These are phyloP conservation scores for Candida albicans DNA, from an alignment of 1,139 yeast genomes.

Conservation along the genomic window DNA sequence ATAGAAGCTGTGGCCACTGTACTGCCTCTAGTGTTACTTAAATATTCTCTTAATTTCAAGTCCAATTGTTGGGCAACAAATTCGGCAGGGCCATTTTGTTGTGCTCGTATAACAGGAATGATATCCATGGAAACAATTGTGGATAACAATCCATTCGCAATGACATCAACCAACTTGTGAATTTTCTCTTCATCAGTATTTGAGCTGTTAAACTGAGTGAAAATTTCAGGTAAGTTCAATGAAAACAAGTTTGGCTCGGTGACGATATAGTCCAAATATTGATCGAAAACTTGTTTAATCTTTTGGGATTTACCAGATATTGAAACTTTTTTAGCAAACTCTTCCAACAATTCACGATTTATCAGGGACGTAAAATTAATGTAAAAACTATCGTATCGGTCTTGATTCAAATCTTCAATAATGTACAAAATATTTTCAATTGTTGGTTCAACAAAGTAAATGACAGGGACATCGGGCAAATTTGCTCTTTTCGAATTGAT, in stretches of 20 bases:
- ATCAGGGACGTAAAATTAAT: conserved; percentile 85
- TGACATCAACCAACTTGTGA: conserved; percentile 61
- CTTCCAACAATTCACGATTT: conserved; percentile 77
- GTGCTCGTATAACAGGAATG: conserved; percentile 88
- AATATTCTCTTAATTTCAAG: conserved; percentile 77
- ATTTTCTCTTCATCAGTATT: conserved; percentile 73
- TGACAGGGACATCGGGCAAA: conserved; percentile 90
- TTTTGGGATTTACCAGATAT: conserved; percentile 63
- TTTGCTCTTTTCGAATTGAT: conserved; percentile 70
- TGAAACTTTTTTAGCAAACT: conserved; percentile 82
- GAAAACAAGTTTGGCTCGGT: conserved; percentile 91
- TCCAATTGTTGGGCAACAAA: conserved; percentile 87
- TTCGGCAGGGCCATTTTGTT: conserved; percentile 94
- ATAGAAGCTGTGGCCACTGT: conserved; percentile 40
- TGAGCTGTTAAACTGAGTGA: conserved; percentile 69
- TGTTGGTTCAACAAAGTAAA: conserved; percentile 89
- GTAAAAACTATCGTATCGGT: conserved; percentile 75
- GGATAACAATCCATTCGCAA: conserved; percentile 80
- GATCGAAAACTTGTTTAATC: conserved; percentile 89
- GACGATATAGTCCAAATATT: conserved; percentile 85
- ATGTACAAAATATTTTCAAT: conserved; percentile 67
- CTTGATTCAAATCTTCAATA: conserved; percentile 68
- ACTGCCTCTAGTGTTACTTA: conserved; percentile 59
- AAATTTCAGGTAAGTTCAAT: conserved; percentile 65
- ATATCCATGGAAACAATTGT: conserved; percentile 73